Evolutionary conservation across 2,329 filamentous ascomycete genomes (phyloP).

Genomic region (Colletotrichum filicis): DNA sequence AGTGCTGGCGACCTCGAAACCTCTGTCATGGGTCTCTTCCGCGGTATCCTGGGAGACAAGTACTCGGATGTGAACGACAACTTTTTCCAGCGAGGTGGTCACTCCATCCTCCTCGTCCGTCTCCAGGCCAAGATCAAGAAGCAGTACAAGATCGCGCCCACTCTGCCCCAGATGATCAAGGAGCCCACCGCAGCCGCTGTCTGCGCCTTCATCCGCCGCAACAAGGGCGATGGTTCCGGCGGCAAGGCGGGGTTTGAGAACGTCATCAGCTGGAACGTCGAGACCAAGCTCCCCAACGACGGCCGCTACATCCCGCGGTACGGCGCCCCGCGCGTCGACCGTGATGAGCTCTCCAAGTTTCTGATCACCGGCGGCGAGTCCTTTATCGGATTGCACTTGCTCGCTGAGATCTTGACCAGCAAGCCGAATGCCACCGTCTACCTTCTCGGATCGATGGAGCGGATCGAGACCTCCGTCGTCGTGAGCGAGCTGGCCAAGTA

Average conservation of each 20-base stretch:
- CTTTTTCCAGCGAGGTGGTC: slow-evolving; percentile 40
- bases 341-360: slow-evolving; percentile 34
- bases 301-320: slow-evolving; percentile 40
- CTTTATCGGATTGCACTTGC: not conserved
- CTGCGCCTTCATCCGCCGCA: slow-evolving; percentile 36
- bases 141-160: slow-evolving; percentile 40
- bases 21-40: not conserved
- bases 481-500: slow-evolving; percentile 37
- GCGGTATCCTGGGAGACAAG: not conserved
- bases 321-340: slow-evolving; percentile 34
- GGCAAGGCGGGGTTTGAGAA: slow-evolving; percentile 37
- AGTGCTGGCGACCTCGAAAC: not conserved
- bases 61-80: not conserved
- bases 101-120: slow-evolving; percentile 42
- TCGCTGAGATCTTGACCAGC: not conserved
- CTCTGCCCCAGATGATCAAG: slow-evolving; percentile 39
- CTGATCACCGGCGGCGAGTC: slow-evolving; percentile 1
- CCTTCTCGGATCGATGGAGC: slow-evolving; percentile 36
- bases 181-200: slow-evolving; percentile 40
- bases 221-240: slow-evolving; percentile 35
- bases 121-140: slow-evolving; percentile 41
- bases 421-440: not conserved
- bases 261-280: slow-evolving; percentile 39
- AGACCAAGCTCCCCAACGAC: slow-evolving; percentile 40
- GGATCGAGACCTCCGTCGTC: slow-evolving; percentile 24